Percentiles rank a stretch among this genome's conserved stretches.
Conservation (phyloP, 345 rosid genomes). For the Syzygium oleosum region DNA sequence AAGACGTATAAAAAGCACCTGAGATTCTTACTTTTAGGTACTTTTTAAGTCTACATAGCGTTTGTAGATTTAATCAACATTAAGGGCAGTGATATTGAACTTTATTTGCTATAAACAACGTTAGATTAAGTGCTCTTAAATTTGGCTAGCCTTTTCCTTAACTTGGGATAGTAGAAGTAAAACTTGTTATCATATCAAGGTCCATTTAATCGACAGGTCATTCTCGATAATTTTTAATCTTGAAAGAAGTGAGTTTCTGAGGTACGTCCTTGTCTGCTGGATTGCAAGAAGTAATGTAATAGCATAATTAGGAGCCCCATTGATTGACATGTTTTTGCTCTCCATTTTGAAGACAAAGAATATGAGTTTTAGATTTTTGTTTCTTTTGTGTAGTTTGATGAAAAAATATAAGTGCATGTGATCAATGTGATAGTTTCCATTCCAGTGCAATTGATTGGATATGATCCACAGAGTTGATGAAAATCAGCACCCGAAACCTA, state of each 20-base stretch:
- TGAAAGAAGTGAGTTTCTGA: background rate
- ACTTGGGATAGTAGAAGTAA: background rate
- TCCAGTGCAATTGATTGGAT: background rate
- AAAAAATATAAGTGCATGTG: background rate
- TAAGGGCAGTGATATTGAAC: background rate
- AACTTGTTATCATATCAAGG: background rate
- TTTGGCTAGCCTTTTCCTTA: background rate
- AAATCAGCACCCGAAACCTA: conserved; percentile 36
- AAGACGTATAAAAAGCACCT: background rate
- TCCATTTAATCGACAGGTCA: background rate
- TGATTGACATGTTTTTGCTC: background rate
- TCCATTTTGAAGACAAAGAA: background rate
- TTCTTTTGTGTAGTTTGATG: background rate
- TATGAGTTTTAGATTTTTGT: background rate
- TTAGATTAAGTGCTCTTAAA: background rate
- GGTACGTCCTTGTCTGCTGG: background rate
- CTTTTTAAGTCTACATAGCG: background rate
- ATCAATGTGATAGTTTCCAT: background rate
- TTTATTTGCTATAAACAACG: background rate
- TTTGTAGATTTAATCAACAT: background rate
- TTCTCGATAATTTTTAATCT: background rate
- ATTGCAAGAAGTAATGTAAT: background rate
- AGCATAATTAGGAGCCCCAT: background rate
- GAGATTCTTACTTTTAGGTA: background rate
- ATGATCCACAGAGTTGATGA: conserved; percentile 50